A percentile compares a stretch with the other conserved stretches of the same genome.
Conservation (phyloP, 495 filamentous ascomycete species). For the Pseudevernia furfuracea region DNA sequence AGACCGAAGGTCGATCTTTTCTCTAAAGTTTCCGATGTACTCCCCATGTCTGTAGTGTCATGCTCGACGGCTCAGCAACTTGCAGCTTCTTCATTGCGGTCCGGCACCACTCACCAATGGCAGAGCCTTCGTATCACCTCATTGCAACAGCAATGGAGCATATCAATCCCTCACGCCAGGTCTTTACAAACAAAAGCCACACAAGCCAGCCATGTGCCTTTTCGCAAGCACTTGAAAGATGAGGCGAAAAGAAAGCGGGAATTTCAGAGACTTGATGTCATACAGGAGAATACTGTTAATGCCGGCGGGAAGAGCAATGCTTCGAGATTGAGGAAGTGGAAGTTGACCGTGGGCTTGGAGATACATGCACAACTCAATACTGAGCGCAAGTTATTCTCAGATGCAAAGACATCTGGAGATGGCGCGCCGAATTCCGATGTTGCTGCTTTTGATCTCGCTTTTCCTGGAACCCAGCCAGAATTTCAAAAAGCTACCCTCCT, state of each 20-base stretch:
- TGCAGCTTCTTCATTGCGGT: background rate
- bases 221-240: slow-evolving; percentile 70
- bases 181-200: slow-evolving; percentile 9
- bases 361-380: slow-evolving; percentile 96
- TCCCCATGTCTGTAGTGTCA: background rate
- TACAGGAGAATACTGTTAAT: slow-evolving; percentile 22
- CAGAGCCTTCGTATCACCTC: slow-evolving; percentile 7
- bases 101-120: background rate
- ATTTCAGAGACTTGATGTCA: slow-evolving; percentile 16
- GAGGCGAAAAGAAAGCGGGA: slow-evolving; percentile 45
- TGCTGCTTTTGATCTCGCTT: slow-evolving; percentile 78
- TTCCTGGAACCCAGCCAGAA: slow-evolving; percentile 78
- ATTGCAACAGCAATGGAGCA: slow-evolving; percentile 2
- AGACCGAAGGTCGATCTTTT: no score
- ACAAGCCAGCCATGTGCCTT: slow-evolving; percentile 36
- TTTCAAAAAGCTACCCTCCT: slow-evolving; percentile 80
- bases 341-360: slow-evolving; percentile 90
- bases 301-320: slow-evolving; percentile 35
- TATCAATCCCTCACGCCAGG: background rate
- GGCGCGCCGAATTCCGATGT: slow-evolving; percentile 77
- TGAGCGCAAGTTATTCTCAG: slow-evolving; percentile 76
- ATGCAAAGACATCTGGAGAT: slow-evolving; percentile 59
- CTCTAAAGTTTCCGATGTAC: background rate
- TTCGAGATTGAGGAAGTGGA: slow-evolving; percentile 52
- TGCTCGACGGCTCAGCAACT: background rate